Evolutionary conservation across 202 grass and related monocot genomes (phyloP).

Genomic region (Schoenoplectus tabernaemontani): DNA sequence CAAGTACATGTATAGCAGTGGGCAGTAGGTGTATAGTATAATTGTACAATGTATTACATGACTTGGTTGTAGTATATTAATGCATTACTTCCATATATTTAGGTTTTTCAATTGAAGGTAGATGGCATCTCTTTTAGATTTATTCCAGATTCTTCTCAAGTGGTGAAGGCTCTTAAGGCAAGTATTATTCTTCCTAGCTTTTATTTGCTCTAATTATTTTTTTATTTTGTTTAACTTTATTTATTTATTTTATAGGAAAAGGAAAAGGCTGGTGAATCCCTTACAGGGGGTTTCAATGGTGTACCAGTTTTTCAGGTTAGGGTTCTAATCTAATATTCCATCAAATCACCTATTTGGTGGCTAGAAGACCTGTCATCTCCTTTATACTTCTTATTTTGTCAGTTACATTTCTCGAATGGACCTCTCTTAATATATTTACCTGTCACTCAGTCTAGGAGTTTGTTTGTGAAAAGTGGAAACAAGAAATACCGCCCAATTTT

Average conservation of each 20-base stretch:
- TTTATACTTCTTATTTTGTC: background rate
- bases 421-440: background rate
- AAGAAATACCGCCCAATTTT: conserved; percentile 92
- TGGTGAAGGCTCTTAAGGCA: conserved; percentile 80
- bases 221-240: background rate
- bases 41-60: background rate
- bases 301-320: conserved; percentile 88
- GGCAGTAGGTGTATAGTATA: background rate
- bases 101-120: conserved; percentile 81
- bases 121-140: conserved; percentile 81
- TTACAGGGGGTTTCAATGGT: conserved; percentile 50
- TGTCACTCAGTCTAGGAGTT: conserved; percentile 69
- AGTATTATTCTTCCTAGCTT: conserved; percentile 3
- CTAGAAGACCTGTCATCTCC: background rate
- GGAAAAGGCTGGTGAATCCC: conserved; percentile 38
- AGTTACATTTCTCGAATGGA: conserved; percentile 1
- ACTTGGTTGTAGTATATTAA: background rate
- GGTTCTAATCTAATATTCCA: background rate
- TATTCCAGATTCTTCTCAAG: conserved; percentile 77
- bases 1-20: background rate
- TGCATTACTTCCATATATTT: conserved; percentile 2
- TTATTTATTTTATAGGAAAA: conserved; percentile 42
- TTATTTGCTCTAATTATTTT: background rate
- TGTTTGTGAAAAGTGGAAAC: conserved; percentile 68
- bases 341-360: background rate